phyloP scores from a whole-genome alignment of 768 basidiomycete genomes.

The Collybia nuda region DNA sequence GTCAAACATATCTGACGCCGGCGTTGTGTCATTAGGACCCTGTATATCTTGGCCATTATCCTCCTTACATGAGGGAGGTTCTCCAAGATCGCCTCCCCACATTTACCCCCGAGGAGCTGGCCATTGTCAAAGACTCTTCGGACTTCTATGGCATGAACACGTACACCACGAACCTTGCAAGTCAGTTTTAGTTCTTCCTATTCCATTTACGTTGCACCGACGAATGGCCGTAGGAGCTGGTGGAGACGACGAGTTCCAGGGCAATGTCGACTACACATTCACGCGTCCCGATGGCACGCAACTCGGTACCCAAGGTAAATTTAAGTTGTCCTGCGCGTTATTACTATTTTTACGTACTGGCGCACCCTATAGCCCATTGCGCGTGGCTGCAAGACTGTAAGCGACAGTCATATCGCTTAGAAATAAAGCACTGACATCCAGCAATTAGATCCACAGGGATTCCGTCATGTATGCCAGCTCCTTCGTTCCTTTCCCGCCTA shows the following conservation, averaged over 20 bases:
- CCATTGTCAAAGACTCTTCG: conserved; percentile 60
- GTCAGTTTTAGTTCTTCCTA: conserved; percentile 29
- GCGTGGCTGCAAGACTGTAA: conserved; percentile 67
- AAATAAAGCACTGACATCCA: not conserved
- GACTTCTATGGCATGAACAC: conserved; percentile 78
- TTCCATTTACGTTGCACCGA: not conserved
- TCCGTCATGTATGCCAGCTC: conserved; percentile 48
- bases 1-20: too few relatives aligned
- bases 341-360: not conserved
- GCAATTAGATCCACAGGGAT: conserved; percentile 58
- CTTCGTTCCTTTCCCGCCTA: not conserved
- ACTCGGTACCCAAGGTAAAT: conserved; percentile 59
- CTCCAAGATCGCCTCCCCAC: conserved; percentile 58
- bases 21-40: conserved; percentile 43
- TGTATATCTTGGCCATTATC: conserved; percentile 73
- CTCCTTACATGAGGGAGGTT: conserved; percentile 53
- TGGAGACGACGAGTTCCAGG: conserved; percentile 64
- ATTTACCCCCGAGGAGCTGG: conserved; percentile 55
- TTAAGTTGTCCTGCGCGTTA: not conserved
- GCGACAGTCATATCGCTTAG: conserved; percentile 15
- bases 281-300: conserved; percentile 62
- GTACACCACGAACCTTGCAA: conserved; percentile 64
- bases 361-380: conserved; percentile 47
- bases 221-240: conserved; percentile 42
- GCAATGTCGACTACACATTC: conserved; percentile 59